Evolutionary conservation across 2,329 filamentous ascomycete species (phyloP).

Genomic region (Epichloe scottii): DNA sequence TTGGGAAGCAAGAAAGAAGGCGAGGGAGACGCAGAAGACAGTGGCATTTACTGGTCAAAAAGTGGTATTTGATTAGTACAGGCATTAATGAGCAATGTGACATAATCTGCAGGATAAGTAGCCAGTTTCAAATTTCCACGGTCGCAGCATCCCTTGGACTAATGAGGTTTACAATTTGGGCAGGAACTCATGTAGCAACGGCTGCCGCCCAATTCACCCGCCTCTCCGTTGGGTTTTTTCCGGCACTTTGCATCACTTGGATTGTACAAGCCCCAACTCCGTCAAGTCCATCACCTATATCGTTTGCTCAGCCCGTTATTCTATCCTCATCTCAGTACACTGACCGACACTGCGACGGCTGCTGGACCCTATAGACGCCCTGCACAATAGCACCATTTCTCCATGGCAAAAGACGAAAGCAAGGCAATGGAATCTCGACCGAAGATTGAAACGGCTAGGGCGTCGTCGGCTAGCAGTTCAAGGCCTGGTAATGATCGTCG

Average conservation of each 20-base stretch:
- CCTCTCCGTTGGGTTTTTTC: not conserved
- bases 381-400: not conserved
- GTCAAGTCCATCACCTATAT: not conserved
- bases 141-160: not conserved
- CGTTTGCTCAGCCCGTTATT: not conserved
- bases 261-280: not conserved
- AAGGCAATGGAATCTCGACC: not conserved
- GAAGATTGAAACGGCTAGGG: not conserved
- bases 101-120: not conserved
- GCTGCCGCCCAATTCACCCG: not conserved
- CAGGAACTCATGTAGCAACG: not conserved
- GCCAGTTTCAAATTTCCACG: not conserved
- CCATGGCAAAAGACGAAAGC: not conserved
- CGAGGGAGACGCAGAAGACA: slow-evolving; percentile 10
- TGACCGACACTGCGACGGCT: no score
- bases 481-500: not conserved
- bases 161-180: not conserved
- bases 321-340: not conserved
- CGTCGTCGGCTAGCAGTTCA: not conserved
- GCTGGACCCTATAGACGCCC: not conserved
- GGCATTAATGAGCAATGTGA: not conserved
- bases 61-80: slow-evolving; percentile 13
- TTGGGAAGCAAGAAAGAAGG: slow-evolving; percentile 15
- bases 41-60: slow-evolving; percentile 12
- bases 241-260: not conserved